phyloP scores from a whole-genome alignment of 805 yeast genomes.

The Saccharomycopsis selenospora region DNA sequence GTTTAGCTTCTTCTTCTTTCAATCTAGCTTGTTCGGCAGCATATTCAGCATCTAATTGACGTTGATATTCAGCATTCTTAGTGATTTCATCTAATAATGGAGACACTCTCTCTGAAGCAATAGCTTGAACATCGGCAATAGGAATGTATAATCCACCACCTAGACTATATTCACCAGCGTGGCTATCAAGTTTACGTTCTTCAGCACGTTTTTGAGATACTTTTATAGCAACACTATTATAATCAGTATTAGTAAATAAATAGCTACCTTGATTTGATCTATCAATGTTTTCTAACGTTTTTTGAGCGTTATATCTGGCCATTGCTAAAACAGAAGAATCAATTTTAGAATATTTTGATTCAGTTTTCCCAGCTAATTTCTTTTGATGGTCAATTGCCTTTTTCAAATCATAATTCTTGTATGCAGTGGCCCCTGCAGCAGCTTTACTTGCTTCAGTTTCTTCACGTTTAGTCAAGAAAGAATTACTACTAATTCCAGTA shows the following conservation, averaged over 20 bases:
- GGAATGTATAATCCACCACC: slow-evolving; percentile 87
- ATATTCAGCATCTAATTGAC: slow-evolving; percentile 44
- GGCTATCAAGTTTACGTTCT: slow-evolving; percentile 26
- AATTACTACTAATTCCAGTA: slow-evolving; percentile 26
- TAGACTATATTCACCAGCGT: slow-evolving; percentile 36
- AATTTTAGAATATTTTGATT: slow-evolving; percentile 8
- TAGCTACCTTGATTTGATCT: slow-evolving; percentile 35
- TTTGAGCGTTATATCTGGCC: slow-evolving; percentile 34
- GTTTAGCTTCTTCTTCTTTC: slow-evolving; percentile 12
- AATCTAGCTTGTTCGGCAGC: slow-evolving; percentile 16
- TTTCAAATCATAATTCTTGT: slow-evolving; percentile 26
- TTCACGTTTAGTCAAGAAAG: slow-evolving; percentile 26
- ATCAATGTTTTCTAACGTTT: slow-evolving; percentile 34
- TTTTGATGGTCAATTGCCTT: slow-evolving; percentile 24
- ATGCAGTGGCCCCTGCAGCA: slow-evolving; percentile 24
- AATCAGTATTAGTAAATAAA: slow-evolving; percentile 40
- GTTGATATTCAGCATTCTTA: slow-evolving; percentile 61
- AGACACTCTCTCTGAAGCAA: slow-evolving; percentile 72
- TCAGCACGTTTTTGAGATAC: slow-evolving; percentile 65
- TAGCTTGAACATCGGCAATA: slow-evolving; percentile 63
- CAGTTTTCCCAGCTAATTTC: not conserved
- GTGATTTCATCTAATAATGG: slow-evolving; percentile 77
- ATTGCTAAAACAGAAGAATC: slow-evolving; percentile 18
- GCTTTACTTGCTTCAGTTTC: slow-evolving; percentile 21
- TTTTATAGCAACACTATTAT: slow-evolving; percentile 66